Conservation (phyloP, 805 yeast genomes). For the Zygosaccharomyces bailii region DNA sequence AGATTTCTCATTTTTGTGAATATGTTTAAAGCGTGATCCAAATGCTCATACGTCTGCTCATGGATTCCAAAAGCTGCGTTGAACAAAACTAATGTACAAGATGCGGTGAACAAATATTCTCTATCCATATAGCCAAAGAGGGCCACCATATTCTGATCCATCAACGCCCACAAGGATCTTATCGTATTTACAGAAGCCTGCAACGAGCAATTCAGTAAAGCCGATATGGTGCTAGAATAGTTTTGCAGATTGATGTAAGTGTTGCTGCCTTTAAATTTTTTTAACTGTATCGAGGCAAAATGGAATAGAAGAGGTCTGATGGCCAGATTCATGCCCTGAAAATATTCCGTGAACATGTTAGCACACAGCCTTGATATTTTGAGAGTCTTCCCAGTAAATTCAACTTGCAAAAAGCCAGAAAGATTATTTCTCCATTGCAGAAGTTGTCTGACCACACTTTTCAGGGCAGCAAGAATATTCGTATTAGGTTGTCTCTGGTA, state of each 20-base stretch:
- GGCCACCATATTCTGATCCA: conserved; percentile 80
- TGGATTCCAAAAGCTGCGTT: conserved; percentile 81
- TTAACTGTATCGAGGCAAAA: conserved; percentile 65
- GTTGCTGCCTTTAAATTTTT: conserved; percentile 44
- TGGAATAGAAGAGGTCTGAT: conserved; percentile 75
- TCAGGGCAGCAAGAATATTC: conserved; percentile 71
- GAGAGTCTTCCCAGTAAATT: conserved; percentile 50
- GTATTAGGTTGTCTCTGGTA: conserved; percentile 73
- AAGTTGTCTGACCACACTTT: conserved; percentile 62
- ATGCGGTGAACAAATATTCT: conserved; percentile 72
- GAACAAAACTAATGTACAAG: conserved; percentile 68
- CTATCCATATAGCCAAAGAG: conserved; percentile 85
- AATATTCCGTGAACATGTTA: conserved; percentile 76
- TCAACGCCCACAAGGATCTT: conserved; percentile 66
- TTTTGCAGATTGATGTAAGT: conserved; percentile 61
- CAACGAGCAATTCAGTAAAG: conserved; percentile 68
- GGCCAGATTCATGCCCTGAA: conserved; percentile 77
- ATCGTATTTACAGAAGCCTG: conserved; percentile 78
- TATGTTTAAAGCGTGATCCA: conserved; percentile 67
- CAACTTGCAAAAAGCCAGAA: conserved; percentile 63
- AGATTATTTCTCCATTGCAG: conserved; percentile 64
- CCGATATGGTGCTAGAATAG: conserved; percentile 64
- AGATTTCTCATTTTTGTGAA: conserved; percentile 72
- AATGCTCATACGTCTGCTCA: conserved; percentile 65
- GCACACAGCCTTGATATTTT: conserved; percentile 63